Evolutionary conservation across 257 asterid species (phyloP), one percentile per base, ranked within the genome.

Genomic region (Forsythia viridissima): DNA sequence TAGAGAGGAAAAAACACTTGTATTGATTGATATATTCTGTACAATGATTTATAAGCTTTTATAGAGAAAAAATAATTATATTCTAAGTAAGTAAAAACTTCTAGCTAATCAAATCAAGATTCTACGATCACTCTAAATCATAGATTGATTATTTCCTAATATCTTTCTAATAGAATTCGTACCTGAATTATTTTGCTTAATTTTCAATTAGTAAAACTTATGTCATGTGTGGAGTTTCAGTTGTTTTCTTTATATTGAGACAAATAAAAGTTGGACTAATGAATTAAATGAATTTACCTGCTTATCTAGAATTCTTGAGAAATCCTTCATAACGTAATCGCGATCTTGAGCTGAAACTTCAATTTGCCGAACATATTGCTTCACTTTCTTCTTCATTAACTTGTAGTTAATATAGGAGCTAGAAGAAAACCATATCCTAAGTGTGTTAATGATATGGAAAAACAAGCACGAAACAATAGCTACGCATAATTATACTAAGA

Each of bases 341-440:
- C 92, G 96, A 70, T 92, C 90, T 46, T 88, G 75, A 70, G 84
- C 82, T 9, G 92, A 89, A 75, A 66, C 71, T 69, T 89, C 89
- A 52, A 90, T 87, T 84, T 93, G 96, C 43, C 67, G 81, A 43
- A 79, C 75, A n/a, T 93, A 93, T 76, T 89, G 97, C 78, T 87
- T 93, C 81, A 93, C 98, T 63, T 86, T 93, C 79, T 84, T 93
- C 96, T 93, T 93, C 98, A 93, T 93, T 70, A 92, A 74, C 88
- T 93, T 93, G 93, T 93, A 93, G 85, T 89, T 86, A 76, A 93
- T 91, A 80, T 93, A 93, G 86, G 88, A 89, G 87, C 98, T 93
- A 90, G 63, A 76, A 59, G 68, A 57, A 66, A 59, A 61, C 59
- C 71, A 67, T 38, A 39, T 18, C 80, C 67, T 10, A 39, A 74